Base-by-base conservation (phyloP, 2,329 filamentous ascomycete species). In the Alternaria sp. region DNA sequence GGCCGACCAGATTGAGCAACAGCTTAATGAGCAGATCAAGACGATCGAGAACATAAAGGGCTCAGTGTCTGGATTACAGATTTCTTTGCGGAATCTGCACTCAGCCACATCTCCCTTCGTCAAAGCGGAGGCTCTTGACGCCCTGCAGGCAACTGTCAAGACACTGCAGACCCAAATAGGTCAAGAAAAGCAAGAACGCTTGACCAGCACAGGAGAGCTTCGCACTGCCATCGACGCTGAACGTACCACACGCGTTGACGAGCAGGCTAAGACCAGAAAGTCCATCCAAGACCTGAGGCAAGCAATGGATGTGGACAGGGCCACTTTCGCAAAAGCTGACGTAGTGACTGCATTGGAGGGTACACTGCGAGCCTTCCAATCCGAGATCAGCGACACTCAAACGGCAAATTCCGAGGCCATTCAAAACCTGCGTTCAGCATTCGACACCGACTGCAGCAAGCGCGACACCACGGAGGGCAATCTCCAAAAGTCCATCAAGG, bases 261-360 rank as follows among this genome's bases (percentile, higher is more conserved):
- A 40, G 36, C 15, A 40, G 36, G 5, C 36, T 11, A 40, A 40
- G 36, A 40, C 8, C 36, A 40, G 36, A 40, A 40, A 40, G n/a
- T 40, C 36, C 15, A 40, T 40, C 36, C 36, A 40, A 40, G 36
- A 40, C 36, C 36, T 40, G 36, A 17, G n/a, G 36, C 36, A 40
- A 36, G 32, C 15, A n/a, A n/a, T 36, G 32, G 32, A 44, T 15
- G 59, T 58, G 10, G 23, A 32, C 21, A 40, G 25, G 3, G 21
- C 59, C 6, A 47, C 59, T 8, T 58, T 63, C 23, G 57, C 47
- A 8, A 58, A 43, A 30, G 30, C 52, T 21, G 55, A 49, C 3
- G 53, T 47, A 15, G 21, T 32, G 36, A 10, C 10, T 11, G 19
- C 10, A 47, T 19, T 47, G 25, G n/a, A 49, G 23, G 49, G 19